Evolutionary conservation across 2,329 filamentous ascomycete genomes (phyloP).

Genomic region (Colletotrichum lupini): DNA sequence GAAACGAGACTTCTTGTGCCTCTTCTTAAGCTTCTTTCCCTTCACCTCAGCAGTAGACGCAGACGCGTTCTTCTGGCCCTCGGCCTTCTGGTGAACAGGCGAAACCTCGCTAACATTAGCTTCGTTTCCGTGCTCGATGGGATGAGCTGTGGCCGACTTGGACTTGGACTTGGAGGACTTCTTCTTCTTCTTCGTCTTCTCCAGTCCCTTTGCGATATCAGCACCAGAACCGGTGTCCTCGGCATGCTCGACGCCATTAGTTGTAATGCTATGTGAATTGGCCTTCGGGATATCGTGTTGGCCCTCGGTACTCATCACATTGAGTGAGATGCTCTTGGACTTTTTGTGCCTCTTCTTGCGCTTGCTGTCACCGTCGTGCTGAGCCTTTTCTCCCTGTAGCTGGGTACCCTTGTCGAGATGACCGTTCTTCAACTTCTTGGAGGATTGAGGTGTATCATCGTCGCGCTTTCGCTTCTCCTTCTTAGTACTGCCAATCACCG

Average conservation of each 20-base stretch:
- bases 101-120: too few relatives aligned
- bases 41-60: neutral
- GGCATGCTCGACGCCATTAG: neutral
- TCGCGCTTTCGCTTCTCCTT: conserved; percentile 11
- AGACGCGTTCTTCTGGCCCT: neutral
- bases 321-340: neutral
- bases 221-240: neutral
- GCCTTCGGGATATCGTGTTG: neutral
- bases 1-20: neutral
- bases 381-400: neutral
- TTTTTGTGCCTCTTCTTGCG: conserved; percentile 1
- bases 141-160: neutral
- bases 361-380: neutral
- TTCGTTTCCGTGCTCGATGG: neutral
- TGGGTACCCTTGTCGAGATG: neutral
- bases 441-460: neutral
- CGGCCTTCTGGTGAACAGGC: neutral
- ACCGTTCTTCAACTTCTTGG: conserved; percentile 2
- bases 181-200: neutral
- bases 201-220: neutral
- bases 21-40: neutral
- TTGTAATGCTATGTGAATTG: neutral
- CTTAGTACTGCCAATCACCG: neutral
- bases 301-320: neutral
- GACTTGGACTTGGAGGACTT: too few relatives aligned